These are phyloP conservation scores for Glycine tomentella DNA, from an alignment of 306 rosid species.

Conservation along the genomic window DNA sequence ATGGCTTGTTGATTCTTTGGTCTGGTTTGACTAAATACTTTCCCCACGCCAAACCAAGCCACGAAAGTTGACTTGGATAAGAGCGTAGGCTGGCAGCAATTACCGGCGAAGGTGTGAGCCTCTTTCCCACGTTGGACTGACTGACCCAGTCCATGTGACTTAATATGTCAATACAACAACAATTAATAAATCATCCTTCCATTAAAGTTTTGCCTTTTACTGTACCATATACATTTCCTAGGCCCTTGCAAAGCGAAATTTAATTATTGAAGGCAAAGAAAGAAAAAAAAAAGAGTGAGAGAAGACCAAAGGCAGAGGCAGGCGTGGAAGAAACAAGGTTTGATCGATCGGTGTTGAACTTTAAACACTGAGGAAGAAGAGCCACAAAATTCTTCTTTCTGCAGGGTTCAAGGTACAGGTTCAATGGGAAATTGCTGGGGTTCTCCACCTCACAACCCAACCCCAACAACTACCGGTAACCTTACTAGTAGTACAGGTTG, in stretches of 20 bases:
- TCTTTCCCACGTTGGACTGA: not conserved
- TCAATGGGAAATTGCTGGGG: slow-evolving; percentile 91
- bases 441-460: slow-evolving; percentile 48
- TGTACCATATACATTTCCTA: not conserved
- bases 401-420: not conserved
- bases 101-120: not conserved
- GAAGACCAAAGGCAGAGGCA: not conserved
- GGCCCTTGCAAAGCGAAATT: not conserved
- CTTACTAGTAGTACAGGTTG: slow-evolving; percentile 38
- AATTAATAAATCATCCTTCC: not conserved
- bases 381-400: not conserved
- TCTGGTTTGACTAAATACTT: not conserved
- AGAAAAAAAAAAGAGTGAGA: too few species aligned
- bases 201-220: not conserved
- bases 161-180: not conserved
- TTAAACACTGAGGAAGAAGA: too few species aligned
- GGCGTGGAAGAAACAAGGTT: not conserved
- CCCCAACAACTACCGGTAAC: slow-evolving; percentile 55
- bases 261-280: slow-evolving; percentile 27
- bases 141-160: not conserved
- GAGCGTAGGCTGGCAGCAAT: not conserved
- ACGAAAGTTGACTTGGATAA: slow-evolving; percentile 13
- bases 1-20: not conserved
- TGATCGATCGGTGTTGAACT: not conserved
- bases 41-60: not conserved